phyloP scores from a whole-genome alignment of 805 yeast genomes.

The Scheffersomyces spartinae region DNA sequence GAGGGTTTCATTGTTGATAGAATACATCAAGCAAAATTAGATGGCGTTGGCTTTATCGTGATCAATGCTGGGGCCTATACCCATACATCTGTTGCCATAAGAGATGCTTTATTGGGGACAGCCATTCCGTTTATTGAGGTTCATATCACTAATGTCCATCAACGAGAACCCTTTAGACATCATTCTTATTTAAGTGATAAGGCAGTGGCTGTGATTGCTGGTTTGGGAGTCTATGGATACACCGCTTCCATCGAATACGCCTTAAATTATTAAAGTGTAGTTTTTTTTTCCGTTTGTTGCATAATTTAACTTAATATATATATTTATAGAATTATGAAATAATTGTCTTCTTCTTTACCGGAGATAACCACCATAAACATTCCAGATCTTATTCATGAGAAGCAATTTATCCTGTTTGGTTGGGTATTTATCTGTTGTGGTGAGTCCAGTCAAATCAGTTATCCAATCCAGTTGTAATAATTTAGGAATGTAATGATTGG shows the following conservation, averaged over 20 bases:
- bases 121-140: slow-evolving; percentile 39
- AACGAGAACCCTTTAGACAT: slow-evolving; percentile 40
- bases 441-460: slow-evolving; percentile 23
- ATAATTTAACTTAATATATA: not conserved
- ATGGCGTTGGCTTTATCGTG: slow-evolving; percentile 33
- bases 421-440: slow-evolving; percentile 11
- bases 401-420: slow-evolving; percentile 8
- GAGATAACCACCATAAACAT: slow-evolving; percentile 25
- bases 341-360: too few species aligned
- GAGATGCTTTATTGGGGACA: slow-evolving; percentile 38
- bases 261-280: slow-evolving; percentile 16
- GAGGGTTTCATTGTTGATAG: slow-evolving; percentile 38
- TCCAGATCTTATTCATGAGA: slow-evolving; percentile 23
- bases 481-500: slow-evolving; percentile 17
- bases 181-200: slow-evolving; percentile 36
- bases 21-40: slow-evolving; percentile 33
- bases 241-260: slow-evolving; percentile 30
- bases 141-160: slow-evolving; percentile 41
- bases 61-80: slow-evolving; percentile 45
- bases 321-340: too few species aligned
- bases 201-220: slow-evolving; percentile 34
- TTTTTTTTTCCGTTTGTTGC: not conserved
- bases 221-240: slow-evolving; percentile 32
- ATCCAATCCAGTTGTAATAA: slow-evolving; percentile 18
- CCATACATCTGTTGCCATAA: slow-evolving; percentile 38